A percentile compares a stretch with the other conserved stretches of the same genome.
Evolutionary conservation across 495 filamentous ascomycete species (phyloP).

Genomic region (Trichoderma parareesei): DNA sequence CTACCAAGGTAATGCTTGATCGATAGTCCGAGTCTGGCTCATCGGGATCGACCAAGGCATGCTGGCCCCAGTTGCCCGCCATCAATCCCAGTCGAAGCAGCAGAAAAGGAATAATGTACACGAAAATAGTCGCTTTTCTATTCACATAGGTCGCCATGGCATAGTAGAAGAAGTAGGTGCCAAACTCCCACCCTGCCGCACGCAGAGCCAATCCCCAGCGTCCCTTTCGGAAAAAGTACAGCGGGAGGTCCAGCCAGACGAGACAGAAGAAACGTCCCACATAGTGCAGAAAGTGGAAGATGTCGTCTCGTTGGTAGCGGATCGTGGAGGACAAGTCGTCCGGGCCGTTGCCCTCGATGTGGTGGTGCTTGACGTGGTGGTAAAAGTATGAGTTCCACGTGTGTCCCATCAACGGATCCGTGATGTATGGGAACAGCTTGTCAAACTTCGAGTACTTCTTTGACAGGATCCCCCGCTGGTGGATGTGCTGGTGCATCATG

Average conservation of each 20-base stretch:
- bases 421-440: slow-evolving; percentile 58
- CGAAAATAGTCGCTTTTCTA: slow-evolving; percentile 45
- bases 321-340: slow-evolving; percentile 68
- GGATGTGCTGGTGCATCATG: slow-evolving; percentile 79
- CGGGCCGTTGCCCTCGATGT: slow-evolving; percentile 74
- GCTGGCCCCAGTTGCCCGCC: slow-evolving; percentile 76
- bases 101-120: slow-evolving; percentile 51
- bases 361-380: slow-evolving; percentile 80
- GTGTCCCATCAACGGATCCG: slow-evolving; percentile 70
- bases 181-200: slow-evolving; percentile 48
- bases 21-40: slow-evolving; percentile 66
- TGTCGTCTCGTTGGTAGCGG: slow-evolving; percentile 63
- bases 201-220: slow-evolving; percentile 43
- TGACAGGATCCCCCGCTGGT: slow-evolving; percentile 60
- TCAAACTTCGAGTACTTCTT: slow-evolving; percentile 47
- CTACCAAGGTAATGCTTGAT: slow-evolving; percentile 62
- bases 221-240: slow-evolving; percentile 57
- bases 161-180: slow-evolving; percentile 41
- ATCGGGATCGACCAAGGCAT: slow-evolving; percentile 61
- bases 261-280: slow-evolving; percentile 63
- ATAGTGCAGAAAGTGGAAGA: slow-evolving; percentile 57
- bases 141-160: slow-evolving; percentile 33
- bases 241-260: slow-evolving; percentile 64
- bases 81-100: slow-evolving; percentile 59
- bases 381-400: slow-evolving; percentile 81